phyloP scores from a whole-genome alignment of 305 asterid species.

The Solanum hybrid region DNA sequence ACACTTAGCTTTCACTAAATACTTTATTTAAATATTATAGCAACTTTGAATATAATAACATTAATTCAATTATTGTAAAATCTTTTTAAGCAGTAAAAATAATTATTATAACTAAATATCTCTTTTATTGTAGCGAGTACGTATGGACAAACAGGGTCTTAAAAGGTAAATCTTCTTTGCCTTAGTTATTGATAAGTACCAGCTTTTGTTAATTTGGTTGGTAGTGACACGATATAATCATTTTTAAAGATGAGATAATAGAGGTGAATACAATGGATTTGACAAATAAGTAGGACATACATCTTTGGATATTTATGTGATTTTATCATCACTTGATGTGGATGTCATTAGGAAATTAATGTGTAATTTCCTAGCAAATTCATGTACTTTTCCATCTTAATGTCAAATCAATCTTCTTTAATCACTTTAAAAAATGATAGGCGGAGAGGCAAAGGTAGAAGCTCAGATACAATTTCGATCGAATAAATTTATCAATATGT shows the following conservation, averaged over 20 bases:
- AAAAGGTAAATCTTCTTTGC: neutral
- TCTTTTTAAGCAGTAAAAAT: too few species aligned
- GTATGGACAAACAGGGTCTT: neutral
- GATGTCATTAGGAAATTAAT: neutral
- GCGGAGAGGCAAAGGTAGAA: neutral
- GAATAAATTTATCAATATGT: neutral
- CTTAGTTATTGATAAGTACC: neutral
- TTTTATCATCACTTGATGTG: neutral
- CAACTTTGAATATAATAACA: too few species aligned
- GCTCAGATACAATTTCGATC: neutral
- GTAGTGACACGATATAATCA: neutral
- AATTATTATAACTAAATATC: too few species aligned
- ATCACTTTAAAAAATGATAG: neutral
- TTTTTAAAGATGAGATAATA: neutral
- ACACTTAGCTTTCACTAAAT: neutral
- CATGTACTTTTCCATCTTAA: neutral
- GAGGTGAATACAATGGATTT: neutral
- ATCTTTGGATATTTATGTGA: neutral
- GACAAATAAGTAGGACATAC: neutral
- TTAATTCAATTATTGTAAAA: too few species aligned
- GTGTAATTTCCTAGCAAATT: neutral
- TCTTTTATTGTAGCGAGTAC: neutral
- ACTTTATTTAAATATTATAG: too few species aligned
- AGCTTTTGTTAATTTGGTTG: neutral
- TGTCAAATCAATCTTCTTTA: neutral